Percentiles rank a stretch among this genome's conserved stretches.
Conservation (phyloP, 257 asterid species). For the Capsicum pubescens region DNA sequence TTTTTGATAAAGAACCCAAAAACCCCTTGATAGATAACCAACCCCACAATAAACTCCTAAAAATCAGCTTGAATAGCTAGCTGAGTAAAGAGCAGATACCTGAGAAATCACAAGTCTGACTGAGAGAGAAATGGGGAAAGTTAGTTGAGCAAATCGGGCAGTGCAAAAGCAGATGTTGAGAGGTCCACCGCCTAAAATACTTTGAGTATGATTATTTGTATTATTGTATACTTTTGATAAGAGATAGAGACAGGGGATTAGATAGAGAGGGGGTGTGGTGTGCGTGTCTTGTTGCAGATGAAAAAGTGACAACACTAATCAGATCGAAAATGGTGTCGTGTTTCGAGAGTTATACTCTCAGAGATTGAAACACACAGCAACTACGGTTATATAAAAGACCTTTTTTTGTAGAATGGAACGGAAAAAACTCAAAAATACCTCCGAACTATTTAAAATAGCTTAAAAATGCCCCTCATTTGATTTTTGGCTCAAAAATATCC, state of each 20-base stretch:
- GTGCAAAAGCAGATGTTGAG: background rate
- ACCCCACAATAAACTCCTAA: background rate
- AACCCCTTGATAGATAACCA: background rate
- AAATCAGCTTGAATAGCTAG: background rate
- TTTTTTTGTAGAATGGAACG: too few relatives aligned
- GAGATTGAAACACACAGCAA: background rate
- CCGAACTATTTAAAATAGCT: too few relatives aligned
- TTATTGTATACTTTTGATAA: background rate
- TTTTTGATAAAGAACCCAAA: too few relatives aligned
- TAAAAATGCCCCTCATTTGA: too few relatives aligned
- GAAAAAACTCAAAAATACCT: too few relatives aligned
- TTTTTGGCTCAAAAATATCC: too few relatives aligned
- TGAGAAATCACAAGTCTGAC: background rate
- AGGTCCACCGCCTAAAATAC: conserved; percentile 11
- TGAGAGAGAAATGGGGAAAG: background rate
- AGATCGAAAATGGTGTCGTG: conserved; percentile 24
- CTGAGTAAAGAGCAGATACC: conserved; percentile 8
- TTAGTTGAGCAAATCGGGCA: background rate
- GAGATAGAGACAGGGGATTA: background rate
- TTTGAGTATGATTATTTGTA: background rate
- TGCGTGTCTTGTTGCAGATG: conserved; percentile 18
- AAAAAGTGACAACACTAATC: background rate
- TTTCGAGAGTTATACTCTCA: background rate
- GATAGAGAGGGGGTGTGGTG: background rate
- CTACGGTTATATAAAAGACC: background rate